Percentiles rank a stretch among this genome's conserved stretches.
Evolutionary conservation across 73 alveolate species (phyloP).

Genomic region (Symbiodinium pilosum): DNA sequence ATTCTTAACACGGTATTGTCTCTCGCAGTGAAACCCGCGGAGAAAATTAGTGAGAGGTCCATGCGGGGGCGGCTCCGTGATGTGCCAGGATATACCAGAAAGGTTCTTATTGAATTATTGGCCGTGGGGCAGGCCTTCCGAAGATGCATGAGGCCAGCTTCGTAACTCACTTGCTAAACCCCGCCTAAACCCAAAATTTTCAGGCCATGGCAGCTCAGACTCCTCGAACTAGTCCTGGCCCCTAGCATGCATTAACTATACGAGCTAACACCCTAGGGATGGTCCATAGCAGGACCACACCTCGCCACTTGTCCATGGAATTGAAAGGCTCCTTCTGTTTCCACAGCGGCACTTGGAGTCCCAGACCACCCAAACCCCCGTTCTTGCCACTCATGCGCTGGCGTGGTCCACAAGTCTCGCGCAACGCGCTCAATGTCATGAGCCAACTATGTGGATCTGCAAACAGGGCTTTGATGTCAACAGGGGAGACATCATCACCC

Average conservation of each 20-base stretch:
- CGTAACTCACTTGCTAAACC: constrained; percentile 15
- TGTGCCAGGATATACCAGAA: background rate
- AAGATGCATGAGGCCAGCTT: constrained; percentile 35
- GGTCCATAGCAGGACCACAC: constrained; percentile 6
- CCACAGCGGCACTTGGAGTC: constrained; percentile 41
- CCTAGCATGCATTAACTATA: background rate
- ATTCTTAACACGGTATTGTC: background rate
- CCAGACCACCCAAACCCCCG: constrained; percentile 20
- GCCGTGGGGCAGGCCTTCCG: constrained; percentile 32
- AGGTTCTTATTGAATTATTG: background rate
- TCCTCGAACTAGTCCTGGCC: constrained; percentile 12
- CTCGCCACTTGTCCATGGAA: constrained; percentile 49
- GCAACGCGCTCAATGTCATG: background rate
- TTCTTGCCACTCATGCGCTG: background rate
- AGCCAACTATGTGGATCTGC: background rate
- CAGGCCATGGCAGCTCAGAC: background rate
- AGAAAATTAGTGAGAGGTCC: constrained; percentile 24
- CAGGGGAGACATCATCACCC: constrained; percentile 61
- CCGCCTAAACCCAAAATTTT: constrained; percentile 4
- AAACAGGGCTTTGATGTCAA: background rate
- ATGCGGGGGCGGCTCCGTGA: background rate
- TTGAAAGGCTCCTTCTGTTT: constrained; percentile 48
- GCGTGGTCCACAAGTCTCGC: constrained; percentile 13
- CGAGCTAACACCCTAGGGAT: background rate
- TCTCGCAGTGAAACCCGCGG: constrained; percentile 14